Evolutionary conservation across 2,329 filamentous ascomycete species (phyloP).

Genomic region (Hypoxylon sp.): DNA sequence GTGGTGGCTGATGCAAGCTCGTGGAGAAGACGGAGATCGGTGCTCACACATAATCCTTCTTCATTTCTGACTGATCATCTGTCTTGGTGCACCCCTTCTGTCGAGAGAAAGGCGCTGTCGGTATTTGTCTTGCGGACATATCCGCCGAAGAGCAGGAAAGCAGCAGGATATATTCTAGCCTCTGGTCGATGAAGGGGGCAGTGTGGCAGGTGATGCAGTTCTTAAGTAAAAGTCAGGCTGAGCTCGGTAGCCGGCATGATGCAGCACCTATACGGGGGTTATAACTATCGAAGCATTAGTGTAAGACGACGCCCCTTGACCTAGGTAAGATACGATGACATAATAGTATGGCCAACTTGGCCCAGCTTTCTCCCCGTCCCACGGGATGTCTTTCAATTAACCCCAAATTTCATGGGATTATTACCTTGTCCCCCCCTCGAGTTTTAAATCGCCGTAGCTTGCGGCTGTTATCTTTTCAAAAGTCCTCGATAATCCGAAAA

Average conservation of each 20-base stretch:
- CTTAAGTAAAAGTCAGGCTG: constrained; percentile 2
- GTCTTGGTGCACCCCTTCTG: not conserved
- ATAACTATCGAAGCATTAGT: not conserved
- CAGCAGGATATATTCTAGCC: not conserved
- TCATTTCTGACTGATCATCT: not conserved
- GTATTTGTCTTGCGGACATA: constrained; percentile 1
- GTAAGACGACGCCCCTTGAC: constrained; percentile 9
- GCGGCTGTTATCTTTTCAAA: not conserved
- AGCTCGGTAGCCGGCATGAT: constrained; percentile 2
- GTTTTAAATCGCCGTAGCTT: not conserved
- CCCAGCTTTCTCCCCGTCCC: not conserved
- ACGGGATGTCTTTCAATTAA: not conserved
- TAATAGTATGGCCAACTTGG: constrained; percentile 1
- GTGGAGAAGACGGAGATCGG: constrained; percentile 2
- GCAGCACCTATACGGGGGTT: constrained; percentile 1
- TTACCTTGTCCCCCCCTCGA: not conserved
- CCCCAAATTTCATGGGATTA: constrained; percentile 6
- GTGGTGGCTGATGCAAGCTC: constrained; percentile 29
- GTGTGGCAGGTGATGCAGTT: constrained; percentile 10
- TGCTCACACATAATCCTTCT: not conserved
- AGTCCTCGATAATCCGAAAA: not conserved
- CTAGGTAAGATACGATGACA: constrained; percentile 20
- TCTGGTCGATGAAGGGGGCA: constrained; percentile 3
- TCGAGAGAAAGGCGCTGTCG: not conserved
- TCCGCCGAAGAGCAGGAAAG: not conserved